Percentiles rank a stretch among this genome's conserved stretches.
These are phyloP conservation scores for Chlorella sp. DNA, from an alignment of 139 green algal genomes.

Conservation along the genomic window DNA sequence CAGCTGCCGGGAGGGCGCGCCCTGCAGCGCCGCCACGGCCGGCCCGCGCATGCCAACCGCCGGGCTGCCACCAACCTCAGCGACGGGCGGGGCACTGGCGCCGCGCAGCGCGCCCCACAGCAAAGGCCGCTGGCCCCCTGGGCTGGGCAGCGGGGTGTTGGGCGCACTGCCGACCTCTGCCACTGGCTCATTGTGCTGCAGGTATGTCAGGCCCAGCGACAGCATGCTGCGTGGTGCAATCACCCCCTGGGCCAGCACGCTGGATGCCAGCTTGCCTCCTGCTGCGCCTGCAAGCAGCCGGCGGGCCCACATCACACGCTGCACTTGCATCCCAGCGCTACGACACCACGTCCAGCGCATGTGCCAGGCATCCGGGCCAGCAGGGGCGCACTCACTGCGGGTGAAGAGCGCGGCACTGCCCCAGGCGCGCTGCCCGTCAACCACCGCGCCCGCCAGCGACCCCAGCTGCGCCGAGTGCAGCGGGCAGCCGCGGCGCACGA, in stretches of 20 bases:
- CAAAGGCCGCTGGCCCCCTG: too few species aligned
- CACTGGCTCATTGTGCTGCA: too few species aligned
- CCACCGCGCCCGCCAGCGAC: slow-evolving; percentile 17
- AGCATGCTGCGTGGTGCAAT: slow-evolving; percentile 11
- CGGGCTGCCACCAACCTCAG: neutral
- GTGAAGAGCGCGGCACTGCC: slow-evolving; percentile 25
- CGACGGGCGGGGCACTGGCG: too few species aligned
- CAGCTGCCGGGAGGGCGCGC: slow-evolving; percentile 3
- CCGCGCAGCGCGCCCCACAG: too few species aligned
- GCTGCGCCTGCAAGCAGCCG: slow-evolving; percentile 2
- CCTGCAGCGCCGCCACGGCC: neutral
- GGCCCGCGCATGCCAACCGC: neutral
- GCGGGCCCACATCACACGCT: neutral
- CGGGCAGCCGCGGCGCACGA: slow-evolving; percentile 28
- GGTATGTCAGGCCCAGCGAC: slow-evolving; percentile 9
- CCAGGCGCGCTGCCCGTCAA: slow-evolving; percentile 27
- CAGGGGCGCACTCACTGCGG: neutral
- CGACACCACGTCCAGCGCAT: too few species aligned
- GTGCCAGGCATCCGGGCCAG: neutral
- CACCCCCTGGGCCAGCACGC: slow-evolving; percentile 22
- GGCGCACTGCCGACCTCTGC: too few species aligned
- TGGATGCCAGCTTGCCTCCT: neutral
- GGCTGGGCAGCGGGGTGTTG: too few species aligned
- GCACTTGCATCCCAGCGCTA: neutral
- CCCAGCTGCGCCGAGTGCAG: slow-evolving; percentile 31